Evolutionary conservation across 495 filamentous ascomycete genomes (phyloP).

Genomic region (Xylaria telfairii): DNA sequence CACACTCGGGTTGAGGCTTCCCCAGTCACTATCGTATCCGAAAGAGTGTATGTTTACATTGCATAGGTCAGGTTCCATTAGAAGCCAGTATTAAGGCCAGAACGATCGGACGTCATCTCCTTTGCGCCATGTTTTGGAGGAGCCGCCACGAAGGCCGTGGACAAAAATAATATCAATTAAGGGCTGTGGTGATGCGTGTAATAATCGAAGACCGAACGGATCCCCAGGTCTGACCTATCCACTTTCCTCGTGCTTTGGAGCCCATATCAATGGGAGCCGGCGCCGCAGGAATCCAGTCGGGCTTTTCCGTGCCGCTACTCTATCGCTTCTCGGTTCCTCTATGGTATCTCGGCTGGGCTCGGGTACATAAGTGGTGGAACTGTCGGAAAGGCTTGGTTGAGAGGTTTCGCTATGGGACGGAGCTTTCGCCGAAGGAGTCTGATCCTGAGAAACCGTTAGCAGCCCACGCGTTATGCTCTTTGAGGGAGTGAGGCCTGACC

Average conservation of each 20-base stretch:
- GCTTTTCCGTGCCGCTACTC: not conserved
- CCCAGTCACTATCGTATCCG: slow-evolving; percentile 44
- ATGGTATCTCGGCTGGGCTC: not conserved
- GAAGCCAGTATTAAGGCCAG: slow-evolving; percentile 51
- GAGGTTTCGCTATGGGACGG: not conserved
- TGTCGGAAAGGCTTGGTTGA: not conserved
- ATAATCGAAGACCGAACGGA: slow-evolving; percentile 37
- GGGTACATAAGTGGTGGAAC: not conserved
- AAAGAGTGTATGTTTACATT: slow-evolving; percentile 45
- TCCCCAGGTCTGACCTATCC: slow-evolving; percentile 30
- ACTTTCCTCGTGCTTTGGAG: not conserved
- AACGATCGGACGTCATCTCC: slow-evolving; percentile 29
- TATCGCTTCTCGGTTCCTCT: not conserved
- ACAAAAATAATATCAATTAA: slow-evolving; percentile 27
- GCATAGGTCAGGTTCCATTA: slow-evolving; percentile 40
- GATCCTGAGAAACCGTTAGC: not conserved
- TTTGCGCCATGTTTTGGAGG: slow-evolving; percentile 26
- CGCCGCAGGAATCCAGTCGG: not conserved
- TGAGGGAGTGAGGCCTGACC: not conserved
- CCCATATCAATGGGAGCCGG: not conserved
- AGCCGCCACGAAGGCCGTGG: slow-evolving; percentile 26
- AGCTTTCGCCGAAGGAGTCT: not conserved
- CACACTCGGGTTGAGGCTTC: slow-evolving; percentile 32
- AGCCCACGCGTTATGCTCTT: not conserved
- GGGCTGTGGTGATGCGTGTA: slow-evolving; percentile 19